Conservation (phyloP, 257 asterid species). For the Solanum gandarillasii region DNA sequence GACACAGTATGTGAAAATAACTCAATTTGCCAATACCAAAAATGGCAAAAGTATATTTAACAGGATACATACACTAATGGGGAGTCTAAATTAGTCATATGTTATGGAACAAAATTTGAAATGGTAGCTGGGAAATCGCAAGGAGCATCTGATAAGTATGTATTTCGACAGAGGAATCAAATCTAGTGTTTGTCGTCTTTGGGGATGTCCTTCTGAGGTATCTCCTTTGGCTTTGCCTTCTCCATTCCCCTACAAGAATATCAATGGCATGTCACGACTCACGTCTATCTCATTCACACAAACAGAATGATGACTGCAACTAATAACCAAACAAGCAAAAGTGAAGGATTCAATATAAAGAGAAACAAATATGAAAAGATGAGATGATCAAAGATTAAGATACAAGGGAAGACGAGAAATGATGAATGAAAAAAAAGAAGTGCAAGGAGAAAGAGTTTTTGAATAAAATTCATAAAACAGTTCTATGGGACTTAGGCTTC, state of each 20-base stretch:
- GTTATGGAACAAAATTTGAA: not conserved
- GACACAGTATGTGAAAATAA: not conserved
- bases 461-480: not conserved
- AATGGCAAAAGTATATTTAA: not conserved
- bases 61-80: not conserved
- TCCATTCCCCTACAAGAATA: not conserved
- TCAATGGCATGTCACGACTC: not conserved
- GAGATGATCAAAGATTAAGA: not conserved
- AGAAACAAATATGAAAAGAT: not conserved
- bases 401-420: not conserved
- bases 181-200: not conserved
- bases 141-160: not conserved
- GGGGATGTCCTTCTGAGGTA: not conserved
- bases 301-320: not conserved
- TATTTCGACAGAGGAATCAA: not conserved
- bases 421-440: not conserved
- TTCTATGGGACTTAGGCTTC: not conserved
- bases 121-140: not conserved
- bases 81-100: not conserved
- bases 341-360: not conserved
- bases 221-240: not conserved
- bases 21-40: not conserved
- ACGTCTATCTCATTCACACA: not conserved
- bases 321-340: not conserved
- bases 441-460: not conserved